These are phyloP conservation scores for Tetrapisispora pingtungensis DNA, from an alignment of 805 yeast species.

Conservation along the genomic window DNA sequence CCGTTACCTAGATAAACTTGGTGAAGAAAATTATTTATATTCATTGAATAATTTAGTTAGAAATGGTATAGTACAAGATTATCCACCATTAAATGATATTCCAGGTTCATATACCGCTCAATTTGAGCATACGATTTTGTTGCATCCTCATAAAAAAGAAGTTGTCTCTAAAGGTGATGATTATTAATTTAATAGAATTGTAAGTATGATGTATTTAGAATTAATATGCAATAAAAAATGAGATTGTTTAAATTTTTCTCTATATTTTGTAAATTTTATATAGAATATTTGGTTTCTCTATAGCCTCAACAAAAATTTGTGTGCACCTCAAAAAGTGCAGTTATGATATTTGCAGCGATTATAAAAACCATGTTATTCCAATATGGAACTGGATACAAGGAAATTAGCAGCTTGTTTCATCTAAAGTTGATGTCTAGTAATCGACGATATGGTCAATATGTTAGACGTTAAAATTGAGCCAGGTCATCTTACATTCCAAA, in stretches of 20 bases:
- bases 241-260: no score
- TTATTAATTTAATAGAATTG: conserved; percentile 28
- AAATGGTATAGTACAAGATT: conserved; percentile 82
- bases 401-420: no score
- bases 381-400: no score
- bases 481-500: conserved; percentile 27
- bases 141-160: conserved; percentile 88
- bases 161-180: conserved; percentile 94
- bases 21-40: conserved; percentile 82
- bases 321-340: background rate
- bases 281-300: no score
- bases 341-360: no score
- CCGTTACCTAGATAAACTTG: conserved; percentile 81
- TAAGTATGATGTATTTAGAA: background rate
- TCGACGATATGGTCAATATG: background rate
- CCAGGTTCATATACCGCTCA: conserved; percentile 92
- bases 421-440: no score
- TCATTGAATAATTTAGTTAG: conserved; percentile 80
- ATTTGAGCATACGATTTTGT: conserved; percentile 84
- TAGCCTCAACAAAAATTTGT: no score
- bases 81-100: conserved; percentile 83
- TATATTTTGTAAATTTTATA: no score
- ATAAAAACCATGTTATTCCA: no score
- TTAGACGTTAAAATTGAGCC: background rate
- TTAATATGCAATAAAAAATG: no score